Evolutionary conservation across 2,329 filamentous ascomycete species (phyloP), one percentile per base, ranked within the genome.

Genomic region (Ambrosiella beaveri): DNA sequence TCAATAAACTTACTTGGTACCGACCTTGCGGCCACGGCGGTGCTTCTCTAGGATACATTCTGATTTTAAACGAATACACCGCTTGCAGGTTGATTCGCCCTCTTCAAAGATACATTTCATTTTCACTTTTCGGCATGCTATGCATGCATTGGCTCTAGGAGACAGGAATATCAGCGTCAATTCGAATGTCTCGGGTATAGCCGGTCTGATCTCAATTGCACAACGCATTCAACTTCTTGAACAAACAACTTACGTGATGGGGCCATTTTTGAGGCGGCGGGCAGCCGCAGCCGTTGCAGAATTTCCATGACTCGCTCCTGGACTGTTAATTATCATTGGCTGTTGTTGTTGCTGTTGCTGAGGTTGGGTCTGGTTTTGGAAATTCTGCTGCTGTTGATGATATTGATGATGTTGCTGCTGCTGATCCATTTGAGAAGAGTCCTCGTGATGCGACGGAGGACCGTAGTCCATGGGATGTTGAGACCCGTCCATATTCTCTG

Each of bases 41-140:
- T 73, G 71, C 54, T 69, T 64, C 57, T 68, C 66, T 58, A 69
- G 71, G 5, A 70, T 63, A 58, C 70, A 73, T 5, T 67, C 65
- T 4, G 71, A 60, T 1, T 67, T 67, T 57, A 71, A 71, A 27
- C 69, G 65, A 11, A 61, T 62, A 60, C 71, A 72, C 6, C 71
- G 67, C 47, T 68, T 66, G 57, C 71, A 72, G 13, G 55, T 65
- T 6, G 62, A 57, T n/a, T 59, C 62, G 37, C 60, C 61, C 13
- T 57, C 59, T 13, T 62, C 63, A 7, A 64, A 59, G 12, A 61
- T 63, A 58, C 70, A 72, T 57, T 68, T 71, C 66, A 71, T 69
- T 61, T 72, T 72, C 13, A 71, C 66, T 17, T 63, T 68, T 49
- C 70, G 65, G 57, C 70, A 72, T 59, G 65, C 62, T 7, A 71